Evolutionary conservation across 345 rosid species (phyloP).

Genomic region (Salix viminalis): DNA sequence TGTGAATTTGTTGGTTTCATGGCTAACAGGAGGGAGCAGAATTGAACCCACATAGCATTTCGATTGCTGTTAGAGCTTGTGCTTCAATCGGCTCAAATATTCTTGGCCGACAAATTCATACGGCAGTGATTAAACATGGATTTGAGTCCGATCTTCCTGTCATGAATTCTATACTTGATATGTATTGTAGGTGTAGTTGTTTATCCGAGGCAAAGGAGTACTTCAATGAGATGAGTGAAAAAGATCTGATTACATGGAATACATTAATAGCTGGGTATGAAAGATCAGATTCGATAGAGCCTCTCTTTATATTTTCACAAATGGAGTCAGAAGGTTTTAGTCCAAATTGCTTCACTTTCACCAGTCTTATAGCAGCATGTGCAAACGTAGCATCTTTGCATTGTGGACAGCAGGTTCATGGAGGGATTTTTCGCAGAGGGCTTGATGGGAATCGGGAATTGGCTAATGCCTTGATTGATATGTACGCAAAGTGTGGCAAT

Average conservation of each 20-base stretch:
- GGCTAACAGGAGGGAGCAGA: constrained; percentile 55
- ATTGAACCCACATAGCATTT: constrained; percentile 58
- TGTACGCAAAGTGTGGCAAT: constrained; percentile 91
- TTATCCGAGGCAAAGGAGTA: constrained; percentile 52
- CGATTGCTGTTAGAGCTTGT: constrained; percentile 82
- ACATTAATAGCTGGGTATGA: constrained; percentile 73
- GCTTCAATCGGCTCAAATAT: constrained; percentile 51
- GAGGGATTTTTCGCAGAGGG: constrained; percentile 54
- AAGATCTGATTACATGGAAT: constrained; percentile 80
- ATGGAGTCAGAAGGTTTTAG: constrained; percentile 61
- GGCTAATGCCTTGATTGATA: constrained; percentile 73
- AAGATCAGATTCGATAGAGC: constrained; percentile 45
- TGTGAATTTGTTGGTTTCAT: constrained; percentile 6
- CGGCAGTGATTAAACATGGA: constrained; percentile 51
- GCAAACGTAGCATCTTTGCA: constrained; percentile 60
- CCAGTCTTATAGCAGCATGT: constrained; percentile 68
- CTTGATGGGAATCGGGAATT: constrained; percentile 47
- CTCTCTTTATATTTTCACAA: constrained; percentile 52
- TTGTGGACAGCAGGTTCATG: constrained; percentile 86
- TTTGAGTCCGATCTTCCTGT: constrained; percentile 66
- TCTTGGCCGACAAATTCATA: constrained; percentile 67
- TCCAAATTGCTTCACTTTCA: constrained; percentile 76
- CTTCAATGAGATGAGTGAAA: constrained; percentile 68
- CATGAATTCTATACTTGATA: constrained; percentile 78
- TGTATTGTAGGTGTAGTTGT: constrained; percentile 78